phyloP scores from a whole-genome alignment of 1,284 basidiomycete species.

The Blastosporella zonata region DNA sequence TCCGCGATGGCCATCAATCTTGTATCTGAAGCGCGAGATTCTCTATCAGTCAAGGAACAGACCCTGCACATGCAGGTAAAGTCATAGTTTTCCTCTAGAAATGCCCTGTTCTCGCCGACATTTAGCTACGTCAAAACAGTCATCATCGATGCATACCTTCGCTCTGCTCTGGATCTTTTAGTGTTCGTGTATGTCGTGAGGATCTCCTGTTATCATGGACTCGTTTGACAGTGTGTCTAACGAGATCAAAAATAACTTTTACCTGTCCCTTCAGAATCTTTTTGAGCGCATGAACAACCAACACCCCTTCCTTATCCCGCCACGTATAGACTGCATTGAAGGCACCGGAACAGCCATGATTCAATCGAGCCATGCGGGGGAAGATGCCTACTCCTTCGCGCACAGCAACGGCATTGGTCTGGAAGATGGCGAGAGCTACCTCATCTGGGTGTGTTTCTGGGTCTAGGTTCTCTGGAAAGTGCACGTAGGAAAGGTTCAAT shows the following conservation, averaged over 20 bases:
- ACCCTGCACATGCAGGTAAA: constrained; percentile 57
- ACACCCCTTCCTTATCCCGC: constrained; percentile 40
- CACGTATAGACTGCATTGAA: constrained; percentile 64
- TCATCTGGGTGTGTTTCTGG: constrained; percentile 38
- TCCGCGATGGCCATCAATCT: constrained; percentile 44
- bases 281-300: constrained; percentile 58
- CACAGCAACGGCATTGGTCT: constrained; percentile 60
- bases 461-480: constrained; percentile 39
- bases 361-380: constrained; percentile 57
- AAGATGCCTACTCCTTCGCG: constrained; percentile 54
- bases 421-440: constrained; percentile 57
- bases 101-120: constrained; percentile 33
- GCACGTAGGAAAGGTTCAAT: constrained; percentile 53
- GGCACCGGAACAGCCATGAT: constrained; percentile 61
- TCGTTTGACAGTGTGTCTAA: neutral
- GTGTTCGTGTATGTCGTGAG: constrained; percentile 59
- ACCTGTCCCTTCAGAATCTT: constrained; percentile 49
- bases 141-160: constrained; percentile 36
- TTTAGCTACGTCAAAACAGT: neutral
- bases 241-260: neutral
- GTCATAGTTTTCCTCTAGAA: constrained; percentile 47
- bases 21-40: constrained; percentile 47
- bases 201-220: constrained; percentile 43
- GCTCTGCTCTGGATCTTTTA: constrained; percentile 45
- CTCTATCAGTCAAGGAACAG: constrained; percentile 47